Base-by-base conservation (phyloP, 73 alveolate species). In the Breviolum minutum region DNA sequence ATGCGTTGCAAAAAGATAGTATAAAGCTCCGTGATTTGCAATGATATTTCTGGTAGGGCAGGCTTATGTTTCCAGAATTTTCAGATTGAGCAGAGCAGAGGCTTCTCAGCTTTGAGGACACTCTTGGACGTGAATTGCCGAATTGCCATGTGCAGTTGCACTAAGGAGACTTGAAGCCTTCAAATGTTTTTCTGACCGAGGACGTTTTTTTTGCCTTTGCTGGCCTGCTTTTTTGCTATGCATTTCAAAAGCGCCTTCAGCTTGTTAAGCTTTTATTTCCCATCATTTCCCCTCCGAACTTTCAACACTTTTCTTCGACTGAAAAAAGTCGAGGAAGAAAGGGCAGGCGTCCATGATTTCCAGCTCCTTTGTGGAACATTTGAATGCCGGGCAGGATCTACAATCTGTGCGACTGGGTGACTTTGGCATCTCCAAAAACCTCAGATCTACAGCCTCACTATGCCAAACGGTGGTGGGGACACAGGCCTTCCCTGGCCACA, bases 401-500 rank as follows among this genome's bases (percentile, higher is more conserved):
- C 97, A 74, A 48, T 48, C 97, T 5, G 97, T 92, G 54, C 97
- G 89, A 61, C 87, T 99, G 63, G 99, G 99, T 54, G 99, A 99
- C 85, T 94, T 99, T 69, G 99, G 99, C 60, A 99, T 87, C 6
- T 86, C 99, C 63, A 99, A 93, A 70, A 61, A 62, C 32, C 63
- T 99, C 68, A 63, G 82, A 54, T 68, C 93, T n/a, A 76, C 91
- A 60, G 85, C 93, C 77, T 29, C 61, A 71, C 94, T 87, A 22
- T 77, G 91, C 98, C 88, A 93, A 64, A 94, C 98, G 9, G 91
- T 77, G 27, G 95, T 97, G 20, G 99, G 99, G 9, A 99, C 99
- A 13, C 99, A 92, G 97, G 97, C 97, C 30, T 22, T 7, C 69
- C 74, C 64, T 48, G 54, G 54, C 54, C 26, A 24, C 1, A 24